Conservation (phyloP, 2,329 filamentous ascomycete genomes). For the Biscogniauxia sp. region DNA sequence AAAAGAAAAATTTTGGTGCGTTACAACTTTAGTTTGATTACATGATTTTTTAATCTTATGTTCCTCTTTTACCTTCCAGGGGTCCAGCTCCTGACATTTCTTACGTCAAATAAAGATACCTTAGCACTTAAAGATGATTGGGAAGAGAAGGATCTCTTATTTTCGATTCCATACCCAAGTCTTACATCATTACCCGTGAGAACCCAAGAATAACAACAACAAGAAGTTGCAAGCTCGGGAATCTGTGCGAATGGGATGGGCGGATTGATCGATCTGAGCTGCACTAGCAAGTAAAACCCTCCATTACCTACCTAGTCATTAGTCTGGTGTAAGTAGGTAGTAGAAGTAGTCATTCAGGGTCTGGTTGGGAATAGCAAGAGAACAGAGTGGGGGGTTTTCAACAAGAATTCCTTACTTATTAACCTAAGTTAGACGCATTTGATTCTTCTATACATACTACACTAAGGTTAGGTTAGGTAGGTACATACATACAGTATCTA, state of each 20-base stretch:
- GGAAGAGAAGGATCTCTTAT: background rate
- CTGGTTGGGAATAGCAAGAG: background rate
- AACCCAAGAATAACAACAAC: background rate
- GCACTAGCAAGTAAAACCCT: background rate
- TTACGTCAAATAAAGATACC: background rate
- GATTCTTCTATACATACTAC: too few relatives aligned
- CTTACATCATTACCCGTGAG: background rate
- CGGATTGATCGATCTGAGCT: background rate
- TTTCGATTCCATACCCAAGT: background rate
- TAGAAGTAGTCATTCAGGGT: background rate
- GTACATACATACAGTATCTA: too few relatives aligned
- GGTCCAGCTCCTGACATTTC: conserved; percentile 21
- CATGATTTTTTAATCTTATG: conserved; percentile 7
- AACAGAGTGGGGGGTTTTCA: background rate
- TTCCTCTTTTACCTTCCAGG: conserved; percentile 1
- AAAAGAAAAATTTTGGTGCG: conserved; percentile 12
- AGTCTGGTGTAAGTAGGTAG: too few relatives aligned
- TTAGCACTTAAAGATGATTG: background rate
- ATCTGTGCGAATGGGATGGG: background rate
- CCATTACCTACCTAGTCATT: too few relatives aligned
- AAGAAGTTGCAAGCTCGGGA: background rate
- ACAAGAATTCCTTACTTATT: too few relatives aligned
- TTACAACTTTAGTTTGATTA: conserved; percentile 20
- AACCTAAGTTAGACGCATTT: too few relatives aligned
- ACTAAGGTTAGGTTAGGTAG: background rate